Percentiles rank a stretch among this genome's conserved stretches.
These are phyloP conservation scores for Penicillium angulare DNA, from an alignment of 495 filamentous ascomycete species.

Conservation along the genomic window DNA sequence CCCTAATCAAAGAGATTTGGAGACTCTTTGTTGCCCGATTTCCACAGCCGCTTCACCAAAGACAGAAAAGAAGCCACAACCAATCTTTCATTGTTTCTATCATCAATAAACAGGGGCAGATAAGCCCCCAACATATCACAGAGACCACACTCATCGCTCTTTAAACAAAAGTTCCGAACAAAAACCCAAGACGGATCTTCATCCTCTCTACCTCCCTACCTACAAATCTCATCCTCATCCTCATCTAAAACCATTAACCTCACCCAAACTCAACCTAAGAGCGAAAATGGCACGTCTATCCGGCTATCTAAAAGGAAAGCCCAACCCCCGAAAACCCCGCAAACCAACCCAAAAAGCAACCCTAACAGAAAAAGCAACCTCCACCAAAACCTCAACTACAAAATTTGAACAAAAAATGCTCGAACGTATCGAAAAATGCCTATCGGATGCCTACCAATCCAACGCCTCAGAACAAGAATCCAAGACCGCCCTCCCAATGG, in stretches of 20 bases:
- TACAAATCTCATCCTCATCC: not conserved
- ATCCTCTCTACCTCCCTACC: not conserved
- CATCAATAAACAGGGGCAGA: too few species aligned
- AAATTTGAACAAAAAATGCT: conserved; percentile 15
- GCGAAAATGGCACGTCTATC: too few species aligned
- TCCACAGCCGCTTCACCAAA: too few species aligned
- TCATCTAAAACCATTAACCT: too few species aligned
- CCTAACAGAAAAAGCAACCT: conserved; percentile 3
- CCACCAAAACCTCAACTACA: not conserved
- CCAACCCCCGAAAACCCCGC: too few species aligned
- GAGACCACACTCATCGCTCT: not conserved
- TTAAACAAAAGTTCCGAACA: not conserved
- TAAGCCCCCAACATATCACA: too few species aligned
- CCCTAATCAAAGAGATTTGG: too few species aligned
- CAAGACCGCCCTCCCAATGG: conserved; percentile 26
- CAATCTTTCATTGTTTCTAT: too few species aligned
- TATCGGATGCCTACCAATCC: conserved; percentile 22
- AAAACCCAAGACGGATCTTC: not conserved
- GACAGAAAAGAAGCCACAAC: too few species aligned
- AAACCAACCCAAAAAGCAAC: conserved; percentile 6
- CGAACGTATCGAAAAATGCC: conserved; percentile 32
- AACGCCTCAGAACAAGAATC: conserved; percentile 2
- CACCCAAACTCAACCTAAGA: too few species aligned
- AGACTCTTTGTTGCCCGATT: too few species aligned
- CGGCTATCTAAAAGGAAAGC: too few species aligned